phyloP scores from a whole-genome alignment of 768 basidiomycete species.

The Leccinum subgranulosum region DNA sequence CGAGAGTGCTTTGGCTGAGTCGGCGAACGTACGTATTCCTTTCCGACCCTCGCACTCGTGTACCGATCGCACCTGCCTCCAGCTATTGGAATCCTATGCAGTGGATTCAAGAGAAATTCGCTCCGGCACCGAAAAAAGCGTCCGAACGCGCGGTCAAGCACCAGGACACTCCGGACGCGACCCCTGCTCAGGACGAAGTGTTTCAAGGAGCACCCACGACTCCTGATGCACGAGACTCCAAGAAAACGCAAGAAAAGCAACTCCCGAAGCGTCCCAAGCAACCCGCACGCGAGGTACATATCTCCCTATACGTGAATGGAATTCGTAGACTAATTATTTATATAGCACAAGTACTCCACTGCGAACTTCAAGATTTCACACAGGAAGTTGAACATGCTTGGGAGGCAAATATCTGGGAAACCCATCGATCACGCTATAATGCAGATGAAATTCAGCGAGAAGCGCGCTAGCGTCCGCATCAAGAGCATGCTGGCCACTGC shows the following conservation, averaged over 20 bases:
- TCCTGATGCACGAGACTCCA: conserved; percentile 18
- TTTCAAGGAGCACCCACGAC: conserved; percentile 39
- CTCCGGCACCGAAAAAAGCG: conserved; percentile 43
- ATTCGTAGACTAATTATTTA: conserved; percentile 6
- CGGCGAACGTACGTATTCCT: conserved; percentile 43
- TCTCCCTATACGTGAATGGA: background rate
- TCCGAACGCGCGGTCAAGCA: conserved; percentile 41
- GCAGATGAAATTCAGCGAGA: conserved; percentile 96
- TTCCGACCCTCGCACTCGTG: background rate
- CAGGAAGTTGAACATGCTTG: conserved; percentile 88
- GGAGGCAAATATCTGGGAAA: conserved; percentile 82
- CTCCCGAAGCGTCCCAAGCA: conserved; percentile 18
- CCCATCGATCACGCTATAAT: conserved; percentile 94
- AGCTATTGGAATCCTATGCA: conserved; percentile 57
- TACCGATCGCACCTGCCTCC: conserved; percentile 15
- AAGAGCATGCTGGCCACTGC: conserved; percentile 87
- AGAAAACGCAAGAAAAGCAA: conserved; percentile 14
- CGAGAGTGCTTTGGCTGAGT: conserved; percentile 34
- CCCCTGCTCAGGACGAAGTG: conserved; percentile 34
- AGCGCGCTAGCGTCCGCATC: conserved; percentile 81
- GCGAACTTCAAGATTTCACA: conserved; percentile 91
- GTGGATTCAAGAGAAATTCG: conserved; percentile 63
- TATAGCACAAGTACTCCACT: conserved; percentile 90
- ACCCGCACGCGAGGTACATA: conserved; percentile 29
- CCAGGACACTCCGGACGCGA: conserved; percentile 29